These are phyloP conservation scores for Paramyrothecium roridum DNA, from an alignment of 2,329 filamentous ascomycete genomes.

Conservation along the genomic window DNA sequence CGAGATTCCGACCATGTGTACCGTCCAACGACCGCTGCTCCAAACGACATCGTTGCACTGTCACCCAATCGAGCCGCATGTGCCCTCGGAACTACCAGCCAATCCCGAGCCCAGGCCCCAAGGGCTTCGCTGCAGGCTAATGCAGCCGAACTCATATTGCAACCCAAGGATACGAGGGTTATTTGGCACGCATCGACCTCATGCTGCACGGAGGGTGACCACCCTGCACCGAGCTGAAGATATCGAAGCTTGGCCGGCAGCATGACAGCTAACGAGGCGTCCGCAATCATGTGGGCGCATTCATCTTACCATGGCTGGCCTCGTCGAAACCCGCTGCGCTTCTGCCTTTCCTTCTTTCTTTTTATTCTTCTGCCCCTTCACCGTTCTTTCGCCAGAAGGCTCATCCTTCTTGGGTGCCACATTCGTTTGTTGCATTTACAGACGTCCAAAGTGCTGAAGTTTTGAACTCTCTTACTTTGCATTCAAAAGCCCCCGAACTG, in stretches of 20 bases:
- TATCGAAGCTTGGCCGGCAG: not conserved
- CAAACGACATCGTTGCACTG: not conserved
- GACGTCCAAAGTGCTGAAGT: too few species aligned
- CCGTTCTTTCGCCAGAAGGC: too few species aligned
- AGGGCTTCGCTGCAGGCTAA: slow-evolving; percentile 1
- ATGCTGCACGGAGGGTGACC: not conserved
- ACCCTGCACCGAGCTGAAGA: not conserved
- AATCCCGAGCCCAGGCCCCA: not conserved
- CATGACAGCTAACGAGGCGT: not conserved
- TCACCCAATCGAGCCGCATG: not conserved
- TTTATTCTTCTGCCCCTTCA: too few species aligned
- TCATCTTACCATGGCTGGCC: not conserved
- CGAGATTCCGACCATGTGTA: not conserved
- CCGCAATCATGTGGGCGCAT: too few species aligned
- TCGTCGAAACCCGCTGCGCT: not conserved
- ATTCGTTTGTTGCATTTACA: too few species aligned
- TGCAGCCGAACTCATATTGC: not conserved
- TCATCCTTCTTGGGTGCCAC: too few species aligned
- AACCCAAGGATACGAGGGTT: not conserved
- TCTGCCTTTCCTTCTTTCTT: too few species aligned
- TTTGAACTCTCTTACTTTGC: too few species aligned
- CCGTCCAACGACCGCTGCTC: not conserved
- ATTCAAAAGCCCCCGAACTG: too few species aligned
- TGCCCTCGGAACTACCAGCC: not conserved
- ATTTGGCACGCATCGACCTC: not conserved